Conservation (phyloP, 345 rosid genomes). For the Eutrema yunnanense region DNA sequence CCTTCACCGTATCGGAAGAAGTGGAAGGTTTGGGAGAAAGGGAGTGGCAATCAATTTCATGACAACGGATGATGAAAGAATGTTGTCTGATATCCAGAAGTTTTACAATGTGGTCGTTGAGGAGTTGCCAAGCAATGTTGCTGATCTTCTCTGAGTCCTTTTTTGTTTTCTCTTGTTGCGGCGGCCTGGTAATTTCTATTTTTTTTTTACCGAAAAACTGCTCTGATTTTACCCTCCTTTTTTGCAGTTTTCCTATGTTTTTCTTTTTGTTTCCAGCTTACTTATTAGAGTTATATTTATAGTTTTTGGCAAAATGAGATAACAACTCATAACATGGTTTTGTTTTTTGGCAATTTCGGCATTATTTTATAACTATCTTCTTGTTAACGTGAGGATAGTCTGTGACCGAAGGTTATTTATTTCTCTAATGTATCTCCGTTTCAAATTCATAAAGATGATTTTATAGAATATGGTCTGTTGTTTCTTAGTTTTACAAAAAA, state of each 20-base stretch:
- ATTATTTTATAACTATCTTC: not conserved
- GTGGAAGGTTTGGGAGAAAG: constrained; percentile 86
- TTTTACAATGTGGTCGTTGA: constrained; percentile 58
- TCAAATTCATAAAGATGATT: not conserved
- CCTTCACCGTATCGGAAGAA: constrained; percentile 79
- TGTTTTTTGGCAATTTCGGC: constrained; percentile 1
- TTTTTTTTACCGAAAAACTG: not conserved
- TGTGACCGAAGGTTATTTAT: not conserved
- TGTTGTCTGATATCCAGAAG: constrained; percentile 66
- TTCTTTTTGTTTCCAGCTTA: not conserved
- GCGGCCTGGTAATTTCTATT: not conserved
- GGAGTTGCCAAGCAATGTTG: constrained; percentile 62
- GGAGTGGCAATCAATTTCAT: constrained; percentile 82
- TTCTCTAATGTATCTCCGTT: not conserved
- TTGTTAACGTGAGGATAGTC: constrained; percentile 3
- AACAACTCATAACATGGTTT: constrained; percentile 1
- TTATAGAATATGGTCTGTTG: not conserved
- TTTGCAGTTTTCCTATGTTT: constrained; percentile 5
- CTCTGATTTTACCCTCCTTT: not conserved
- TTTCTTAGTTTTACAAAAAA: not conserved
- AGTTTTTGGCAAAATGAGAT: not conserved
- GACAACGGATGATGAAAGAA: constrained; percentile 59
- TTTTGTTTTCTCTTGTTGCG: not conserved
- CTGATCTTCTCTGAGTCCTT: constrained; percentile 48
- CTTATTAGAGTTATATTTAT: constrained; percentile 8